Evolutionary conservation across 2,329 filamentous ascomycete species (phyloP).

Genomic region (Cladophialophora exuberans): DNA sequence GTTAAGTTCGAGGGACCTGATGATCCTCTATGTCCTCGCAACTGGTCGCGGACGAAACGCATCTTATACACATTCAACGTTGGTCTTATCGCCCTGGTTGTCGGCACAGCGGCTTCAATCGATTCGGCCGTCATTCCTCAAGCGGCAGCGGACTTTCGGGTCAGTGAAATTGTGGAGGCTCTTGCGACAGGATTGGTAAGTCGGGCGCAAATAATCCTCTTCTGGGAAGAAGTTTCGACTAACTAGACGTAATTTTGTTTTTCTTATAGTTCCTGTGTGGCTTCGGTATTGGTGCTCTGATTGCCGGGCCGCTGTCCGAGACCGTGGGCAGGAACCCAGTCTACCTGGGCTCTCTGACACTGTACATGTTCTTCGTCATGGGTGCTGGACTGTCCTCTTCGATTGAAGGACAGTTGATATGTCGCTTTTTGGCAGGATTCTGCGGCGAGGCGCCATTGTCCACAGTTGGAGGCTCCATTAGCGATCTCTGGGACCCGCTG

Average conservation of each 20-base stretch:
- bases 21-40: conserved; percentile 36
- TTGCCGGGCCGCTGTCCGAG: conserved; percentile 56
- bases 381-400: conserved; percentile 50
- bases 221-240: too few relatives aligned
- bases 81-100: conserved; percentile 4
- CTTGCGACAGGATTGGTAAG: conserved; percentile 43
- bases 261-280: conserved; percentile 48
- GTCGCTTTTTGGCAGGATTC: conserved; percentile 28
- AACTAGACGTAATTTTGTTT: too few relatives aligned
- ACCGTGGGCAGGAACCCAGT: conserved; percentile 53
- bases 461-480: conserved; percentile 37
- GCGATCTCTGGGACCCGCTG: conserved; percentile 1
- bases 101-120: conserved; percentile 3
- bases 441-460: background rate
- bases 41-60: conserved; percentile 9
- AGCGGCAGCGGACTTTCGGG: conserved; percentile 42
- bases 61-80: conserved; percentile 1
- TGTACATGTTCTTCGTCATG: conserved; percentile 56
- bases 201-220: too few relatives aligned
- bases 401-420: conserved; percentile 50
- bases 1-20: conserved; percentile 14
- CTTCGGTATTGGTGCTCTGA: conserved; percentile 53
- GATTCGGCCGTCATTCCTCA: conserved; percentile 6
- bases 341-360: conserved; percentile 51
- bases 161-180: conserved; percentile 48